Evolutionary conservation across 177 flowering plant species (phyloP).

Genomic region (Vitis hybrid): DNA sequence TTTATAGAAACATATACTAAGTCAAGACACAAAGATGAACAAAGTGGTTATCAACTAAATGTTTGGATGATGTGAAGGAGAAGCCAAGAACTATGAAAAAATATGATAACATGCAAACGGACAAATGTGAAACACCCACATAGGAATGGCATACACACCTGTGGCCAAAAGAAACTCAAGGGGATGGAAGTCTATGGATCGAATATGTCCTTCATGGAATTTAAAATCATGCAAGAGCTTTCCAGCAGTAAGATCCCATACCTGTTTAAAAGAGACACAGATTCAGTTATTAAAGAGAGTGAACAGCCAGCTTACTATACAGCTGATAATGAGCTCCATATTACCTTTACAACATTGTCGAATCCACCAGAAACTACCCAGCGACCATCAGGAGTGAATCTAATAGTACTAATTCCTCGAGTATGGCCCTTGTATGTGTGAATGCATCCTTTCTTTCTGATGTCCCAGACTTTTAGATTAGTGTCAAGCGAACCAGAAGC

Average conservation of each 20-base stretch:
- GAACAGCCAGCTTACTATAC: background rate
- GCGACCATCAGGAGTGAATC: conserved; percentile 92
- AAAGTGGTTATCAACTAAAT: no score
- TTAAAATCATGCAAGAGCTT: conserved; percentile 80
- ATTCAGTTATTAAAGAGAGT: background rate
- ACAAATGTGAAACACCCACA: background rate
- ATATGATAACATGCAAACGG: background rate
- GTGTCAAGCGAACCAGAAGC: conserved; percentile 88
- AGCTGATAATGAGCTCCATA: conserved; percentile 1
- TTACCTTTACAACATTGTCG: conserved; percentile 85
- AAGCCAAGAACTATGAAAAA: background rate
- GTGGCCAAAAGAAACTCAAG: conserved; percentile 84
- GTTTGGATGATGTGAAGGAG: background rate
- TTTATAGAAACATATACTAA: no score
- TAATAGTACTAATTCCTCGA: conserved; percentile 65
- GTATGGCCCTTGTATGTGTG: conserved; percentile 91
- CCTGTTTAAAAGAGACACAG: conserved; percentile 29
- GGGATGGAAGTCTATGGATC: conserved; percentile 74
- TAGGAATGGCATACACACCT: conserved; percentile 37
- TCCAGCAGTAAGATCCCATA: conserved; percentile 91
- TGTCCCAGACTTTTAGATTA: conserved; percentile 85
- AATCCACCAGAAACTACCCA: conserved; percentile 96
- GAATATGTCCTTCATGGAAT: conserved; percentile 71
- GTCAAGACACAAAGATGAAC: no score
- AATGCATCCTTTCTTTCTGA: conserved; percentile 90